A percentile compares a stretch with the other conserved stretches of the same genome.
Conservation (phyloP, 345 rosid species). For the Erysimum cheiranthoides region DNA sequence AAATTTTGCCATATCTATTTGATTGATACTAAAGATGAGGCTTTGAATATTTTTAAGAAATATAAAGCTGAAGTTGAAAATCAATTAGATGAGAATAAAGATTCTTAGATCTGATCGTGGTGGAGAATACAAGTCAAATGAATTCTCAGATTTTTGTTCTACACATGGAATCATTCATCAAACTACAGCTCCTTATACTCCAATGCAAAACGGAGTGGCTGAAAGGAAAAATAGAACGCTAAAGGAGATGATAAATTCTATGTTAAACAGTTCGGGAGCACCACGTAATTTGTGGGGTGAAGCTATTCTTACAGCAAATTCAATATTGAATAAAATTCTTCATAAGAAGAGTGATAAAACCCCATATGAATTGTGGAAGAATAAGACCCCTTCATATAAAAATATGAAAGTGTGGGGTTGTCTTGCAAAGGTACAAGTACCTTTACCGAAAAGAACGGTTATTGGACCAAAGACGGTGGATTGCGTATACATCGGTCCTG, state of each 20-base stretch:
- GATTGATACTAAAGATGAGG: background rate
- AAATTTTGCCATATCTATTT: background rate
- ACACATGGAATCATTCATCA: background rate
- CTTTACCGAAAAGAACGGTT: too few species aligned
- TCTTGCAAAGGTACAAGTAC: too few species aligned
- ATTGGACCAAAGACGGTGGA: background rate
- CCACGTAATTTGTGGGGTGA: background rate
- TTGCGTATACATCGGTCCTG: background rate
- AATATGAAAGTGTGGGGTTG: conserved; percentile 9
- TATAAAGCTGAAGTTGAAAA: background rate
- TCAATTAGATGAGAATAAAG: background rate
- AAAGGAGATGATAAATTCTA: conserved; percentile 9
- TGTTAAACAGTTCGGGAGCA: background rate
- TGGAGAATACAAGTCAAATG: background rate
- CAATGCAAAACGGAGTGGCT: background rate
- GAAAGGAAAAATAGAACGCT: background rate
- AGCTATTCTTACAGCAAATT: background rate
- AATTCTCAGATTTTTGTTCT: background rate
- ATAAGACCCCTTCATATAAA: conserved; percentile 3
- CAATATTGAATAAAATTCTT: background rate
- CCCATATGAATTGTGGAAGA: conserved; percentile 5
- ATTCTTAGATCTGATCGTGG: background rate
- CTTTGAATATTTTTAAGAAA: background rate
- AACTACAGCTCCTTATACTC: background rate
- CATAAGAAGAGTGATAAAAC: background rate